A percentile compares a stretch with the other conserved stretches of the same genome.
phyloP scores from a whole-genome alignment of 2,329 filamentous ascomycete species.

The Alternaria triticimaculans region DNA sequence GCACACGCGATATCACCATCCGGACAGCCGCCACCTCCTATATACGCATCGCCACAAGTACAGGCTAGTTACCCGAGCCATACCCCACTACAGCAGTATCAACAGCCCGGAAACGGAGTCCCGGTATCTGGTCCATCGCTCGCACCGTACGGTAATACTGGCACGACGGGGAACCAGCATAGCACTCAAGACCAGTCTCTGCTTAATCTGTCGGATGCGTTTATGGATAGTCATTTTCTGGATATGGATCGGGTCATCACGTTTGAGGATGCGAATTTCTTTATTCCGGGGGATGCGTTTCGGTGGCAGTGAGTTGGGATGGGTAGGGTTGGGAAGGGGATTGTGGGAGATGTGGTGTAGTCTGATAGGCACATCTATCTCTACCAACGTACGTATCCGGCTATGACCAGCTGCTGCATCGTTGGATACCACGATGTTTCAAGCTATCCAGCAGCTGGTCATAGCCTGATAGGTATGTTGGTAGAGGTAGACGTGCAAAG shows the following conservation, averaged over 20 bases:
- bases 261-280: constrained; percentile 46
- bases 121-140: not conserved
- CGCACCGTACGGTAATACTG: not conserved
- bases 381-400: not conserved
- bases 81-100: constrained; percentile 7
- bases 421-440: not conserved
- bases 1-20: not conserved
- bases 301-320: constrained; percentile 25
- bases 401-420: not conserved
- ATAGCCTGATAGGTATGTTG: not conserved
- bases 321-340: not conserved
- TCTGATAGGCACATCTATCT: not conserved
- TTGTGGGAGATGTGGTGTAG: not conserved
- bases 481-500: not conserved
- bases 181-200: constrained; percentile 39
- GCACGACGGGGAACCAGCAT: constrained; percentile 14
- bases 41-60: constrained; percentile 5
- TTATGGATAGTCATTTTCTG: constrained; percentile 43
- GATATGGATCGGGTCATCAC: constrained; percentile 46
- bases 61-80: not conserved
- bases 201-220: constrained; percentile 38
- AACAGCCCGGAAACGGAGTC: not conserved
- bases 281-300: constrained; percentile 38
- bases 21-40: not conserved
- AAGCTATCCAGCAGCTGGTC: not conserved